Evolutionary conservation across 352 stramenopile genomes (phyloP).

Genomic region (Globisporangium sylvaticum): DNA sequence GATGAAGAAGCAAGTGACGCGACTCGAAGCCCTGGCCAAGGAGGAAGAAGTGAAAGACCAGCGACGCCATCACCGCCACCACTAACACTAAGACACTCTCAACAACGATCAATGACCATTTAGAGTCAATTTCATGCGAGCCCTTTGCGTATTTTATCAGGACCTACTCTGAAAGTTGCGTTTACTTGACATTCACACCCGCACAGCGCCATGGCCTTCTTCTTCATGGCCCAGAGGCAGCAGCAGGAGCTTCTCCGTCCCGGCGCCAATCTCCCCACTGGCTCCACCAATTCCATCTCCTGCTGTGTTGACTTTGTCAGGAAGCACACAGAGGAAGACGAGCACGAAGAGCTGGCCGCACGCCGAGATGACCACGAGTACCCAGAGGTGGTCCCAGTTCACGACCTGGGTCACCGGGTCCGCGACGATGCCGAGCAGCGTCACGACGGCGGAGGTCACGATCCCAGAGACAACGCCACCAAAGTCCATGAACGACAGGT

Average conservation of each 20-base stretch:
- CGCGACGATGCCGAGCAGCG: slow-evolving; percentile 48
- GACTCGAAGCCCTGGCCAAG: not conserved
- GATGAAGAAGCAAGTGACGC: not conserved
- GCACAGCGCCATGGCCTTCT: slow-evolving; percentile 12
- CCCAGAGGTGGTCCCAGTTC: slow-evolving; percentile 57
- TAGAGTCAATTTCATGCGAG: not conserved
- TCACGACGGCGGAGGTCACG: slow-evolving; percentile 51
- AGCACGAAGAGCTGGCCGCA: slow-evolving; percentile 63
- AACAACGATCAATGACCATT: not conserved
- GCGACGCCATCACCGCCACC: not conserved
- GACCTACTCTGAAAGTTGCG: not conserved
- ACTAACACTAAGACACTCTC: not conserved
- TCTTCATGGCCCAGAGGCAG: slow-evolving; percentile 14
- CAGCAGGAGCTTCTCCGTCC: slow-evolving; percentile 43
- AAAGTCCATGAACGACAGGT: slow-evolving; percentile 85
- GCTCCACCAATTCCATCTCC: not conserved
- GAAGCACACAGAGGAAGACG: slow-evolving; percentile 62
- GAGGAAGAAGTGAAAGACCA: not conserved
- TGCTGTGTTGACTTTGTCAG: slow-evolving; percentile 48
- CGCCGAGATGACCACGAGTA: slow-evolving; percentile 57
- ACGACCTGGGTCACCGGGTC: slow-evolving; percentile 51
- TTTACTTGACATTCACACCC: slow-evolving; percentile 15
- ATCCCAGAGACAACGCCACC: slow-evolving; percentile 69
- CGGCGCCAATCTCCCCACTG: slow-evolving; percentile 1
- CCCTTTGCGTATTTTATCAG: not conserved